A percentile compares a stretch with the other conserved stretches of the same genome.
phyloP scores from a whole-genome alignment of 164 flowering plant species.

The Nymphaea thermarum region DNA sequence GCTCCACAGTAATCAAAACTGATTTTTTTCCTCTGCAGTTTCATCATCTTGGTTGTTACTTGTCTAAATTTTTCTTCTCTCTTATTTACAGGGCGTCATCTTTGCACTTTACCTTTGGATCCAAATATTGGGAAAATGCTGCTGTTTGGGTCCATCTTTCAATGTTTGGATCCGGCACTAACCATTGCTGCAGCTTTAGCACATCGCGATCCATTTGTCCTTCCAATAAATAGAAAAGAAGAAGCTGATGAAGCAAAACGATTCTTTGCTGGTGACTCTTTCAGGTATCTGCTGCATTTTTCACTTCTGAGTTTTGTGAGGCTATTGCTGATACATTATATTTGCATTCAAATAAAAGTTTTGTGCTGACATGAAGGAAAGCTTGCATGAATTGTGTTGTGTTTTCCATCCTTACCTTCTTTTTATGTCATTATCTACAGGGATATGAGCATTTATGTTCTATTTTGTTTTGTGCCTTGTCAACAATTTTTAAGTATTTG shows the following conservation, averaged over 20 bases:
- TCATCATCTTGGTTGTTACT: constrained; percentile 1
- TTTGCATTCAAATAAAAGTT: too few species aligned
- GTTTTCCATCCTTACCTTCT: too few species aligned
- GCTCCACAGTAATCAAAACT: not conserved
- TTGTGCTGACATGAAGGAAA: too few species aligned
- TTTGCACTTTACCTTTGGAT: constrained; percentile 81
- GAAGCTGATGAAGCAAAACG: constrained; percentile 91
- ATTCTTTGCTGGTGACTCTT: constrained; percentile 95
- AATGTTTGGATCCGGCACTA: constrained; percentile 88
- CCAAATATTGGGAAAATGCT: constrained; percentile 99
- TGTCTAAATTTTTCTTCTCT: constrained; percentile 4
- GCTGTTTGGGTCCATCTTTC: constrained; percentile 84
- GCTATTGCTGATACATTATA: too few species aligned
- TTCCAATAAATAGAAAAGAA: constrained; percentile 78
- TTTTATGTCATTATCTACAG: too few species aligned
- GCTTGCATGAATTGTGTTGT: too few species aligned
- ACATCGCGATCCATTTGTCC: constrained; percentile 84
- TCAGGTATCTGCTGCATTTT: constrained; percentile 49
- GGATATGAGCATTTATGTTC: too few species aligned
- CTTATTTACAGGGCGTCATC: constrained; percentile 64
- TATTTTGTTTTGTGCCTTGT: too few species aligned
- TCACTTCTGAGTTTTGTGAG: not conserved
- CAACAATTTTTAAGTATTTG: too few species aligned
- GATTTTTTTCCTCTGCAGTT: not conserved
- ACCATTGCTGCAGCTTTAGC: constrained; percentile 96